Evolutionary conservation across 257 asterid species (phyloP).

Genomic region (Solanum ahanhuiri): DNA sequence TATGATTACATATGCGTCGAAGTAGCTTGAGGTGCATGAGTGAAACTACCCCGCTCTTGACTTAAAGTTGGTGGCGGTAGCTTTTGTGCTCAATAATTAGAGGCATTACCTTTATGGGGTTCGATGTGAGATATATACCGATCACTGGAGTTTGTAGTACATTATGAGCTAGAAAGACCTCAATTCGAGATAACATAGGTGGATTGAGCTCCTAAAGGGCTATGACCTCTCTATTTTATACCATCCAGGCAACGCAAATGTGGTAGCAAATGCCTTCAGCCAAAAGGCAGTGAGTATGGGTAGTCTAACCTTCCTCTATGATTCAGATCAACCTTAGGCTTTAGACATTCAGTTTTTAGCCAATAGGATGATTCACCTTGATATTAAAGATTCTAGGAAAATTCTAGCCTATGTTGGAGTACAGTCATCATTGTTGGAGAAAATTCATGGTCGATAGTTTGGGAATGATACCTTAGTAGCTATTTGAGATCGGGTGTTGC

Average conservation of each 20-base stretch:
- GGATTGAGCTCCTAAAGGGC: background rate
- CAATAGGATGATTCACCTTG: background rate
- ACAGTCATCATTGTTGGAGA: too few species aligned
- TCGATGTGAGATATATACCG: background rate
- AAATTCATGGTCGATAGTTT: too few species aligned
- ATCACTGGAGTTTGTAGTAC: background rate
- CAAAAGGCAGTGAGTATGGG: background rate
- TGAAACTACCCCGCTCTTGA: background rate
- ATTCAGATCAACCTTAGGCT: background rate
- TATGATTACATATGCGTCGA: background rate
- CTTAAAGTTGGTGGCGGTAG: background rate
- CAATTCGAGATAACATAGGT: too few species aligned
- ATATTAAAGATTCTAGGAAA: background rate
- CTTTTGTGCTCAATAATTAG: background rate
- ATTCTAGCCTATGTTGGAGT: background rate
- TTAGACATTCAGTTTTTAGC: background rate
- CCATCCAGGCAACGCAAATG: background rate
- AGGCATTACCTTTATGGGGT: background rate
- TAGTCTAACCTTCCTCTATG: background rate
- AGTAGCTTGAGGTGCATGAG: background rate
- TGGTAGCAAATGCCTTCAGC: background rate
- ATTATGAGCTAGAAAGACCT: too few species aligned
- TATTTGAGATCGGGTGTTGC: too few species aligned
- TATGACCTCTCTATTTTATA: too few species aligned
- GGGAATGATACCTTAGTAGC: too few species aligned